These are phyloP conservation scores for Lachnellula subtilissima DNA, from an alignment of 2,329 filamentous ascomycete genomes.

Conservation along the genomic window DNA sequence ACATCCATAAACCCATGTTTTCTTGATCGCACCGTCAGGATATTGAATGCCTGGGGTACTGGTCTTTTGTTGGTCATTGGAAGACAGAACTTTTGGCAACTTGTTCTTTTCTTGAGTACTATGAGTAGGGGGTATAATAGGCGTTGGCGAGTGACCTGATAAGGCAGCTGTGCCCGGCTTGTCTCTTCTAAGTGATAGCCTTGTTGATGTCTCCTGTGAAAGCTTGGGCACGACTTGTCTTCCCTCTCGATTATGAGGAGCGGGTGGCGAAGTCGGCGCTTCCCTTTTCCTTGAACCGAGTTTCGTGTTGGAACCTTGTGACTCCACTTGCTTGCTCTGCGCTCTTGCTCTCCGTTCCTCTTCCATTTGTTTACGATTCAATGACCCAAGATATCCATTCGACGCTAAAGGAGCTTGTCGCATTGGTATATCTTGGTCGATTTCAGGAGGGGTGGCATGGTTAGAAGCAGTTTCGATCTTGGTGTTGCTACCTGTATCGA, in stretches of 20 bases:
- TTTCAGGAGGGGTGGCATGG: background rate
- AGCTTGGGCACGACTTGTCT: constrained; percentile 4
- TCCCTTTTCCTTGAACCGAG: constrained; percentile 24
- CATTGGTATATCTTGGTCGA: background rate
- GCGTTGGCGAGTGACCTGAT: background rate
- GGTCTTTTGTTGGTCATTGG: constrained; percentile 7
- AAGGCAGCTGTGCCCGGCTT: background rate
- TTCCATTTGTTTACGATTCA: constrained; percentile 83
- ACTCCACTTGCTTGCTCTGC: constrained; percentile 45
- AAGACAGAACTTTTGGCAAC: constrained; percentile 1
- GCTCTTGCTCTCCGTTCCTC: constrained; percentile 67
- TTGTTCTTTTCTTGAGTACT: background rate
- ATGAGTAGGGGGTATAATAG: background rate
- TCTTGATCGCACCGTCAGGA: constrained; percentile 63
- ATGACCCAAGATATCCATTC: constrained; percentile 35
- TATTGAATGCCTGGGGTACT: constrained; percentile 26
- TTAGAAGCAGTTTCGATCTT: background rate
- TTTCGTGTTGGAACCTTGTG: background rate
- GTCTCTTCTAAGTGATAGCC: background rate
- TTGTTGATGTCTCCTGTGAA: background rate
- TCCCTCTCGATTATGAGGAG: constrained; percentile 4
- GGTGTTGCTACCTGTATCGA: background rate
- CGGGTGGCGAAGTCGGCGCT: constrained; percentile 29
- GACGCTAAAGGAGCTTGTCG: background rate
- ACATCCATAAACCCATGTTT: constrained; percentile 69